Base-by-base conservation (phyloP, 1,284 basidiomycete species). In the Paramarasmius palmivorus region DNA sequence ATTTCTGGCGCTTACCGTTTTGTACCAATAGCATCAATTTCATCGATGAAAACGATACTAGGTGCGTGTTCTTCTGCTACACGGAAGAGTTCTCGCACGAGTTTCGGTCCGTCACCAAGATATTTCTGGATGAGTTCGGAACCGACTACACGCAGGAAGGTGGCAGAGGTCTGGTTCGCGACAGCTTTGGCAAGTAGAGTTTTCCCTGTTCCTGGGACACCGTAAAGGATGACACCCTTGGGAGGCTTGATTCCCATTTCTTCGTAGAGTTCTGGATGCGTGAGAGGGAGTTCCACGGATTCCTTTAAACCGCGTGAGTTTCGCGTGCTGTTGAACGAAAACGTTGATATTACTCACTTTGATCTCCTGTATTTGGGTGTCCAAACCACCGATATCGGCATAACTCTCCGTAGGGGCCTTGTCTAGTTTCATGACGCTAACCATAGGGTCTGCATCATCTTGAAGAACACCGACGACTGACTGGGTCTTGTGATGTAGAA, bases 221-320 rank as follows among this genome's bases (percentile, higher is more conserved):
- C 97, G 65, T 99, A 99, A 0, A 99, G 82, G 62, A 99, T 98
- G 65, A 99, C 97, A 78, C 97, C 97, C 72, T 99, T 99, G 34
- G 97, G 97, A 36, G 96, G 96, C 63, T 91, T 90, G 72, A 99
- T 98, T 56, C 97, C 97, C 97, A 99, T 98, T 77, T 99, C 96
- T 72, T 99, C 96, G 73, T 99, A 99, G 38, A 99, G 75, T 68
- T 99, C 97, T 8, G 97, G 97, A 69, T 99, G 97, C 15, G 96
- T 99, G 45, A 99, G 81, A 0, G 97, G 97, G 46, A 99, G 81
- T 71, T 99, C 97, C 56, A 99, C 96, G 22, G 96, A 93, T 88
- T 99, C 96, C 89, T 94, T 19, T 14, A 17, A 34, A 14, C 10
- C n/a, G 29, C 52, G 9, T 51, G 46, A n/a, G 41, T 2, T 8